Percentiles rank a stretch among this genome's conserved stretches.
Evolutionary conservation across 2,329 filamentous ascomycete genomes (phyloP).

Genomic region (Pyrenochaeta sp.): DNA sequence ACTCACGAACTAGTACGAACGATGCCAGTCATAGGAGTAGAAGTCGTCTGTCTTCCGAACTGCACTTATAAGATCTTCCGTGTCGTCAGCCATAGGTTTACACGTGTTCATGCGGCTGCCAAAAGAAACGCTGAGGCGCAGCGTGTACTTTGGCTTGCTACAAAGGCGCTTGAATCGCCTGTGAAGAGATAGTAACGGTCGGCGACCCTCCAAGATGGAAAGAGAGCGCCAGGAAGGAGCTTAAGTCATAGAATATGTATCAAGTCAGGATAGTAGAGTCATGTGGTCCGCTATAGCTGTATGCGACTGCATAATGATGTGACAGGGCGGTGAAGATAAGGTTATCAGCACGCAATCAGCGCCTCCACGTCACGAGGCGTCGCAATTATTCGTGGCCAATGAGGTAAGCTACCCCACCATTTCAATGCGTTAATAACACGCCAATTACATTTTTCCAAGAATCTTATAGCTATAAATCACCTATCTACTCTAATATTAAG

Average conservation of each 20-base stretch:
- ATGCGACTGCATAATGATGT: not conserved
- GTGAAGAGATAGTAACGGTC: not conserved
- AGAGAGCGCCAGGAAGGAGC: not conserved
- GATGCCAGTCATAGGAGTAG: too few species aligned
- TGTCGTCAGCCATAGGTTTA: conserved; percentile 4
- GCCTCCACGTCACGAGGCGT: conserved; percentile 8
- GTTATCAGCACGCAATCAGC: conserved; percentile 32
- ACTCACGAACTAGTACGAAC: not conserved
- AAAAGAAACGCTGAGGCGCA: not conserved
- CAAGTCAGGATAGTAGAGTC: not conserved
- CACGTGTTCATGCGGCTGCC: conserved; percentile 15
- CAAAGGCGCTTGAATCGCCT: not conserved
- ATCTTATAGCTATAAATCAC: too few species aligned
- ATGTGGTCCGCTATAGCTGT: not conserved
- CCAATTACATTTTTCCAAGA: too few species aligned
- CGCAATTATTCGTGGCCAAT: too few species aligned
- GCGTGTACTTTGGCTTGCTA: not conserved
- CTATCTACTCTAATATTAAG: too few species aligned
- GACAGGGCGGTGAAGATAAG: conserved; percentile 32
- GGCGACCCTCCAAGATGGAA: too few species aligned
- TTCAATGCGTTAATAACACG: too few species aligned
- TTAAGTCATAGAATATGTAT: not conserved
- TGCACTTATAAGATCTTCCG: not conserved
- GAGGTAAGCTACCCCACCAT: too few species aligned
- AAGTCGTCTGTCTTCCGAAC: not conserved